Evolutionary conservation across 192 early-diverging fungal genomes (phyloP).

Genomic region (Backusella sp.): DNA sequence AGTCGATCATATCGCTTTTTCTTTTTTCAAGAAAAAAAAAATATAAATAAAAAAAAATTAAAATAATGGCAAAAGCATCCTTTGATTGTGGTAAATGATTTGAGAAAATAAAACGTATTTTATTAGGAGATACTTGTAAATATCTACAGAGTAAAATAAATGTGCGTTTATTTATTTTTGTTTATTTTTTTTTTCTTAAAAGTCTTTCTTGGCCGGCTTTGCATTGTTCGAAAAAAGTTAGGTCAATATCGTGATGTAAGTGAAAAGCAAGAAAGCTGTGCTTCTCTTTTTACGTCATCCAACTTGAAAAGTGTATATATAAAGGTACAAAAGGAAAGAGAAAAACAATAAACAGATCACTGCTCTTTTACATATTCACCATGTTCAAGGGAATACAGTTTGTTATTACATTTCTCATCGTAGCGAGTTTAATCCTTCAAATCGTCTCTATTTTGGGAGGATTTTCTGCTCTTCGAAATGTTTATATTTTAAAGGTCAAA

Average conservation of each 20-base stretch:
- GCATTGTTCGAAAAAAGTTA: background rate
- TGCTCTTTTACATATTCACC: background rate
- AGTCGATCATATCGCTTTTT: background rate
- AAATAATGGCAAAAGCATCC: background rate
- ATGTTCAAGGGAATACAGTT: background rate
- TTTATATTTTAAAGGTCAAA: background rate
- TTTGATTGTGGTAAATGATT: background rate
- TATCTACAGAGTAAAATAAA: background rate
- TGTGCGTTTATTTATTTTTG: background rate
- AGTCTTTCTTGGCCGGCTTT: background rate
- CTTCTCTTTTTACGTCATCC: slow-evolving; percentile 2
- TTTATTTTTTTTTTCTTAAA: background rate
- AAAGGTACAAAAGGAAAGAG: background rate
- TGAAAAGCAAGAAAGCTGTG: background rate
- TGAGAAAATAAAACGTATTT: background rate
- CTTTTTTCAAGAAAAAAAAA: background rate
- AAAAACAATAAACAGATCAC: background rate
- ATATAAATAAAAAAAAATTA: background rate
- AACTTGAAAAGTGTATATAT: background rate
- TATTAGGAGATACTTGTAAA: background rate
- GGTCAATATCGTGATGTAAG: background rate
- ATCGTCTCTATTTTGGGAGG: background rate
- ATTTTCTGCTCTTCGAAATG: background rate
- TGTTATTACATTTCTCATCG: background rate
- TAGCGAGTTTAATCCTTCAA: slow-evolving; percentile 7